Base-by-base conservation (phyloP, 1,139 yeast species). In the Yamadazyma jaroonii region DNA sequence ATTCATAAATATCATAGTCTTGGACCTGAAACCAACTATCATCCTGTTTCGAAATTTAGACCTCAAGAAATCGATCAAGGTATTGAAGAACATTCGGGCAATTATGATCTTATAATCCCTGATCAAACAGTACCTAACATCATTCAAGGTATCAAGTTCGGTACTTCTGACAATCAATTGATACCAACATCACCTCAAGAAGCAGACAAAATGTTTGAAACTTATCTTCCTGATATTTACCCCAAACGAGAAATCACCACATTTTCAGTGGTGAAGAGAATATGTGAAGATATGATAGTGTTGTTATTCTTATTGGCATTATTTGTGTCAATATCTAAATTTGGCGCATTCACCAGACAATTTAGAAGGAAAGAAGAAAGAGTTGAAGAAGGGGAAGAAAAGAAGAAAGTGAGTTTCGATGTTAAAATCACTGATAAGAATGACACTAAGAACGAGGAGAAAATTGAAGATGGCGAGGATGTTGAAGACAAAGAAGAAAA, bases 261-360 rank as follows among this genome's bases (percentile, higher is more conserved):
- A 37, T 47, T 14, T 41, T 46, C 37, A 13, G 17, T 56, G 9
- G 38, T 54, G 3, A 51, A 54, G 39, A 67, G 75, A 39, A 57
- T 77, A 17, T 45, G 74, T 28, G 84, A 79, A 50, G 79, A 78
- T 44, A 57, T 76, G 2, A 54, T 72, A 17, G 69, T 77, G 12
- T 57, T 77, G 25, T 35, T 68, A 12, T 51, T 38, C 44, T 69
- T 44, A 44, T 60, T 34, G 45, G 62, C 31, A 29, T 62, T 35
- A 39, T 65, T 37, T 48, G 59, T 39, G 44, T 63, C 23, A 51
- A 73, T 38, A 62, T 72, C 46, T 52, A 64, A 73, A 71, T 13
- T 74, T 64, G 40, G 49, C 61, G 37, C 54, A 48, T 39, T 53
- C 48, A 11, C 52, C 8, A 49, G 43, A 32, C 17, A 21, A 13